A percentile compares a stretch with the other conserved stretches of the same genome.
phyloP scores from a whole-genome alignment of 495 filamentous ascomycete genomes.

The Acidomyces sp. region DNA sequence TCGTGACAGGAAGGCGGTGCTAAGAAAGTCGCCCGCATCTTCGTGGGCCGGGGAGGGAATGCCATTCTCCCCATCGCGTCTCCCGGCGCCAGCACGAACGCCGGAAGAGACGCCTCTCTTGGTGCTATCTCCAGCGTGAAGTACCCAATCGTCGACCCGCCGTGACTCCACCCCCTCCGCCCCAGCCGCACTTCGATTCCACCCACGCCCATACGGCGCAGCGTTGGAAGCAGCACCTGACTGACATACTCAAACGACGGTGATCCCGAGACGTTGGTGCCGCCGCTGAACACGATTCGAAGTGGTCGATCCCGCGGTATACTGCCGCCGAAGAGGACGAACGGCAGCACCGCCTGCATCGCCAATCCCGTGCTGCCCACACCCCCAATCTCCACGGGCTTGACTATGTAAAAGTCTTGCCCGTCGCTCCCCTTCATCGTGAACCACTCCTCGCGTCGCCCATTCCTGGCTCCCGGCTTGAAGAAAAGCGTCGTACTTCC shows the following conservation, averaged over 20 bases:
- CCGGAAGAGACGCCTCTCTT: slow-evolving; percentile 32
- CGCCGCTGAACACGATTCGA: slow-evolving; percentile 52
- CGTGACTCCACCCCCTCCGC: slow-evolving; percentile 54
- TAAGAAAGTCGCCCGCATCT: slow-evolving; percentile 49
- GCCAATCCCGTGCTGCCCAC: slow-evolving; percentile 50
- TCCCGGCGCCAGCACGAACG: slow-evolving; percentile 33
- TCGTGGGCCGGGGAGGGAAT: slow-evolving; percentile 30
- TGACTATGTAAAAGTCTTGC: slow-evolving; percentile 1
- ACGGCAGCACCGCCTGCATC: slow-evolving; percentile 72
- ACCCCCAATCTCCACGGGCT: slow-evolving; percentile 14
- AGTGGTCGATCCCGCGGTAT: slow-evolving; percentile 12
- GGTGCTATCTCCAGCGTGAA: slow-evolving; percentile 47
- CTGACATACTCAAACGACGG: slow-evolving; percentile 64
- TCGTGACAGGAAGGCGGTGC: slow-evolving; percentile 31
- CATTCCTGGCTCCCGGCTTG: slow-evolving; percentile 5
- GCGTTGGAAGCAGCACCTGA: slow-evolving; percentile 60
- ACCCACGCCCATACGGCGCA: slow-evolving; percentile 50
- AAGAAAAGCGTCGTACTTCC: slow-evolving; percentile 32
- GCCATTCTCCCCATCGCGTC: slow-evolving; percentile 16
- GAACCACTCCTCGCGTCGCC: neutral
- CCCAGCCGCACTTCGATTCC: slow-evolving; percentile 41
- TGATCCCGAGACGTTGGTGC: slow-evolving; percentile 62
- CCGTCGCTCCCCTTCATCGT: slow-evolving; percentile 2
- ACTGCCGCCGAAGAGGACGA: slow-evolving; percentile 44
- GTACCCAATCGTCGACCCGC: slow-evolving; percentile 41